Evolutionary conservation across 129 eudicot genomes (phyloP).

Genomic region (Flaveria robusta): DNA sequence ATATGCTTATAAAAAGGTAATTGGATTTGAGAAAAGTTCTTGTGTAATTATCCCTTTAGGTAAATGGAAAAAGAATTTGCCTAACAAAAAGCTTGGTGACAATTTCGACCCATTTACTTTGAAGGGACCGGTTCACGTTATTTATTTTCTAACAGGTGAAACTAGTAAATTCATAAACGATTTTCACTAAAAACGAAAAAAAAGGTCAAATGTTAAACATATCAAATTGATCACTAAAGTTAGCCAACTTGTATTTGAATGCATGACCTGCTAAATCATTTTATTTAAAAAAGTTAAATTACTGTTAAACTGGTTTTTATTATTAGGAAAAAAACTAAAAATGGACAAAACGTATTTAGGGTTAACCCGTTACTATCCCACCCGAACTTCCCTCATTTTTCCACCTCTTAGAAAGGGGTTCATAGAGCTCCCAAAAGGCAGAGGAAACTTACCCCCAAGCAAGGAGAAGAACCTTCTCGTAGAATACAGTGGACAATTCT

Average conservation of each 20-base stretch:
- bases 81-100: background rate
- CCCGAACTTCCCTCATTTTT: background rate
- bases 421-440: background rate
- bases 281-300: background rate
- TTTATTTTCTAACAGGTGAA: background rate
- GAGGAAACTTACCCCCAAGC: constrained; percentile 85
- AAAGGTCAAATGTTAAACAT: background rate
- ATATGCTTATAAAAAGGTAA: too few relatives aligned
- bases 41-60: background rate
- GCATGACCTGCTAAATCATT: background rate
- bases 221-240: background rate
- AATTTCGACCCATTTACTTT: background rate
- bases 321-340: background rate
- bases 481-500: constrained; percentile 93
- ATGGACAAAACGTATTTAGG: background rate
- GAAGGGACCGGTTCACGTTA: background rate
- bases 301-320: background rate
- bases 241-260: background rate
- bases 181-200: background rate
- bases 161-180: background rate
- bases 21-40: background rate
- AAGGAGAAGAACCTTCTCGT: constrained; percentile 88
- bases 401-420: background rate
- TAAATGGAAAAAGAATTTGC: background rate
- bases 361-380: background rate